Conservation (phyloP, 1,284 basidiomycete species). For the Trichosporon coremiiforme region DNA sequence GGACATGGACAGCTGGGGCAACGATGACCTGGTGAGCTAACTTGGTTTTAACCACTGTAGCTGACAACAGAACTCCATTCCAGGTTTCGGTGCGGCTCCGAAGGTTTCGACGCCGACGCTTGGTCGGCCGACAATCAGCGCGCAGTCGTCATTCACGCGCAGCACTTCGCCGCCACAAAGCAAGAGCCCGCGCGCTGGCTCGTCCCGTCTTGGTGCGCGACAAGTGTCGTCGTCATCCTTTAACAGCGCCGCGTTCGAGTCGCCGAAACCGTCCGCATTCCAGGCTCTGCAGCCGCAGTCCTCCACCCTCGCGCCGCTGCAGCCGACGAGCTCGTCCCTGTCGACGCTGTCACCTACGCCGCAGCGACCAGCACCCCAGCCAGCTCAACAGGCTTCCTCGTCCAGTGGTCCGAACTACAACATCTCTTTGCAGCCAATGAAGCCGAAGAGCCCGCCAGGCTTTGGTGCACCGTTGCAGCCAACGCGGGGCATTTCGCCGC, state of each 20-base stretch:
- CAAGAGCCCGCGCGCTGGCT: background rate
- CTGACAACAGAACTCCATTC: constrained; percentile 28
- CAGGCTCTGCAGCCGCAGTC: constrained; percentile 21
- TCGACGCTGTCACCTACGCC: constrained; percentile 9
- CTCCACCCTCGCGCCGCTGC: constrained; percentile 26
- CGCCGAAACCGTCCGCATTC: constrained; percentile 22
- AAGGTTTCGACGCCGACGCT: constrained; percentile 1
- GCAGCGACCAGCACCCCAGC: background rate
- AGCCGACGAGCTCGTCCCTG: constrained; percentile 23
- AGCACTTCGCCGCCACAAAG: constrained; percentile 15
- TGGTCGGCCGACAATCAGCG: background rate
- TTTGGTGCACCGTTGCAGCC: constrained; percentile 25
- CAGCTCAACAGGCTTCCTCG: background rate
- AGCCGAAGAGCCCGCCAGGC: constrained; percentile 26
- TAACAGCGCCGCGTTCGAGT: constrained; percentile 44
- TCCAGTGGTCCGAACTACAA: constrained; percentile 51
- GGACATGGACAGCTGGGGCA: constrained; percentile 50
- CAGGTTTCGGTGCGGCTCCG: constrained; percentile 19
- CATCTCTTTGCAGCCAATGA: constrained; percentile 45
- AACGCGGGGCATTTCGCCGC: constrained; percentile 13
- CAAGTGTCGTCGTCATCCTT: constrained; percentile 48
- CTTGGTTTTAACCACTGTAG: background rate
- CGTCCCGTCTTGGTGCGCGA: constrained; percentile 15
- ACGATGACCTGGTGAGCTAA: constrained; percentile 37
- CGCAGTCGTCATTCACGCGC: background rate